phyloP scores from a whole-genome alignment of 2,329 filamentous ascomycete species.

The Periconia sp. region DNA sequence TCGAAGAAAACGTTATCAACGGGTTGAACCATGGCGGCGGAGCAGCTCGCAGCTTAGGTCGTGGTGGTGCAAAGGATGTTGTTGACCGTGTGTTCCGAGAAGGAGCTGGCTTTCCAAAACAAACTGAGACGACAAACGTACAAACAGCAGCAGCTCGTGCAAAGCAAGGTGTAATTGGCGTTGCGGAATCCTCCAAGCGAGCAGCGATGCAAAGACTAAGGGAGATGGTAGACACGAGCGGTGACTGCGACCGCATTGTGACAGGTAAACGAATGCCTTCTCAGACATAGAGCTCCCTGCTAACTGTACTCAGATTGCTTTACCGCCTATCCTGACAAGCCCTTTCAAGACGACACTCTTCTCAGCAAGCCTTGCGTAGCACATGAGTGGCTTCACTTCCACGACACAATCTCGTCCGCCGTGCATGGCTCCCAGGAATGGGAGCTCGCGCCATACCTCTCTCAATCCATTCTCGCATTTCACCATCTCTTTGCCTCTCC shows the following conservation, averaged over 20 bases:
- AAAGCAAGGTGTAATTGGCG: conserved; percentile 60
- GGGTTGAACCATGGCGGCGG: conserved; percentile 74
- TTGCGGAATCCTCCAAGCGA: conserved; percentile 75
- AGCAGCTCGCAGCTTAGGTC: conserved; percentile 72
- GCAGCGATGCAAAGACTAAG: conserved; percentile 73
- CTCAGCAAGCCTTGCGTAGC: conserved; percentile 85
- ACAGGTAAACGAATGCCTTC: conserved; percentile 50
- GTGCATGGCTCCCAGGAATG: conserved; percentile 88
- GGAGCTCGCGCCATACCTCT: conserved; percentile 88
- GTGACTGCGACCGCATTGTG: conserved; percentile 78
- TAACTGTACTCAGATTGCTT: conserved; percentile 69
- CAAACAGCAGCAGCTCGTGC: conserved; percentile 60
- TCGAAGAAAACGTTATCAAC: conserved; percentile 73
- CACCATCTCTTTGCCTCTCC: conserved; percentile 86
- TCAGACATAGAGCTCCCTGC: neutral
- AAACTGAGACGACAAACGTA: conserved; percentile 55
- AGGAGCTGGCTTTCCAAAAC: conserved; percentile 76
- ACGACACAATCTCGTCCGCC: conserved; percentile 79
- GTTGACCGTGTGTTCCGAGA: conserved; percentile 80
- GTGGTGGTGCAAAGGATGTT: conserved; percentile 75
- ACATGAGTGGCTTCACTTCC: conserved; percentile 96
- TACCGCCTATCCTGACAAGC: conserved; percentile 80
- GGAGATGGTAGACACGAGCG: conserved; percentile 79
- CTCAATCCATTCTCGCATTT: conserved; percentile 84
- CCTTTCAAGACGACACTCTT: conserved; percentile 91